phyloP scores from a whole-genome alignment of 2,329 filamentous ascomycete genomes.

The Verticillium dahliae region DNA sequence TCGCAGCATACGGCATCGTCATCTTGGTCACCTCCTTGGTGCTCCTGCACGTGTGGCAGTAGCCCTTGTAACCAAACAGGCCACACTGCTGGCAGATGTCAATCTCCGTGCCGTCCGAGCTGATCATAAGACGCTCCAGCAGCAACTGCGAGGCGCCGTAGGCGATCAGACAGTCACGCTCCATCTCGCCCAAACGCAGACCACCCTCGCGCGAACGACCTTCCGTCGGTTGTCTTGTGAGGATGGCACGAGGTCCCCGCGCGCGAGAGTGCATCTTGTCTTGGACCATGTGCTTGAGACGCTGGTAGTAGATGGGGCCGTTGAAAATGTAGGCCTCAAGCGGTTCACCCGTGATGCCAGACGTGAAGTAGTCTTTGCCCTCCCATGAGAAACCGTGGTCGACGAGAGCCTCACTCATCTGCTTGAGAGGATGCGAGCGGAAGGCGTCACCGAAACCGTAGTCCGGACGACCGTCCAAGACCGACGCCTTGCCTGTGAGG shows the following conservation, averaged over 20 bases:
- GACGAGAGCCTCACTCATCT: slow-evolving; percentile 81
- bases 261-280: slow-evolving; percentile 99
- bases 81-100: slow-evolving; percentile 94
- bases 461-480: slow-evolving; percentile 76
- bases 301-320: slow-evolving; percentile 98
- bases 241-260: slow-evolving; percentile 80
- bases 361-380: slow-evolving; percentile 95
- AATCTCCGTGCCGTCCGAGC: slow-evolving; percentile 81
- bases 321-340: slow-evolving; percentile 97
- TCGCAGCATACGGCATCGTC: slow-evolving; percentile 96
- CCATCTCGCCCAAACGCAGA: slow-evolving; percentile 94
- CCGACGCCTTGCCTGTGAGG: slow-evolving; percentile 86
- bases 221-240: slow-evolving; percentile 94
- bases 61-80: slow-evolving; percentile 90
- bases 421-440: slow-evolving; percentile 77
- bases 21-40: slow-evolving; percentile 82
- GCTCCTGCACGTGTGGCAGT: slow-evolving; percentile 88
- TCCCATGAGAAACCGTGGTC: slow-evolving; percentile 91
- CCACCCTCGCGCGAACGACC: slow-evolving; percentile 90
- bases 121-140: slow-evolving; percentile 89
- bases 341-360: slow-evolving; percentile 88
- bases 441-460: slow-evolving; percentile 79
- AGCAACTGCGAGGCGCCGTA: slow-evolving; percentile 92
- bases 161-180: slow-evolving; percentile 94
- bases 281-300: slow-evolving; percentile 99